Conservation (phyloP, 1,284 basidiomycete genomes). For the Malassezia sympodialis region DNA sequence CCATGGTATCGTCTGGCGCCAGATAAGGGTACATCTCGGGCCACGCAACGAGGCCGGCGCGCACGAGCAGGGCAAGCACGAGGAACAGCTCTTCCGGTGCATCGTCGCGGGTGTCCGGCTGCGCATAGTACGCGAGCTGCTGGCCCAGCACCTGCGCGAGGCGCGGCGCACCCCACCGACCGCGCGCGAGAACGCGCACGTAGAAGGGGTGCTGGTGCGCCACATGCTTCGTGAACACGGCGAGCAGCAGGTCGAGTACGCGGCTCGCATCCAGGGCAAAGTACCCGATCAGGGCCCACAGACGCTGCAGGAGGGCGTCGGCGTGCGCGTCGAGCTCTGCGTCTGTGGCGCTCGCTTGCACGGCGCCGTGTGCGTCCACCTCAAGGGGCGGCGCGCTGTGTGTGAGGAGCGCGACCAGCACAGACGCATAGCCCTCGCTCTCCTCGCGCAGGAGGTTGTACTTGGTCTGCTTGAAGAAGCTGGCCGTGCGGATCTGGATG, state of each 20-base stretch:
- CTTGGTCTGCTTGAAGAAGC: conserved; percentile 85
- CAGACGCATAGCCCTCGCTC: conserved; percentile 89
- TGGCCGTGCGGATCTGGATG: conserved; percentile 39
- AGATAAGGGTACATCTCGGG: conserved; percentile 80
- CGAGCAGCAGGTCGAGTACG: conserved; percentile 83
- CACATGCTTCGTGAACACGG: conserved; percentile 74
- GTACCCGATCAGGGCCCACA: conserved; percentile 54
- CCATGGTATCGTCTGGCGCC: conserved; percentile 38
- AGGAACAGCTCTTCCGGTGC: conserved; percentile 68
- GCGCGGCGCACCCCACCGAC: conserved; percentile 59
- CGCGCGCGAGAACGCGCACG: conserved; percentile 68
- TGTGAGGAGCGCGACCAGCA: conserved; percentile 72
- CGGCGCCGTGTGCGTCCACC: conserved; percentile 30
- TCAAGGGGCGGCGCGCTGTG: conserved; percentile 62
- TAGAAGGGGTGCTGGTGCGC: conserved; percentile 83
- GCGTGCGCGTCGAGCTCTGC: conserved; percentile 33
- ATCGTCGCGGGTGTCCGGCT: conserved; percentile 49
- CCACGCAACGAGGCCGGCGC: conserved; percentile 71
- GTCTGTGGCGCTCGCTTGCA: conserved; percentile 29
- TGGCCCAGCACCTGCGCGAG: conserved; percentile 70
- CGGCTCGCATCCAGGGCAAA: conserved; percentile 93
- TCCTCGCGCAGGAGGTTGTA: conserved; percentile 95
- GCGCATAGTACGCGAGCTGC: conserved; percentile 80
- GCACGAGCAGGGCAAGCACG: conserved; percentile 74
- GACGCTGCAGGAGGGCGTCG: conserved; percentile 36